Percentiles rank a stretch among this genome's conserved stretches.
These are phyloP conservation scores for Polygonum maritimum DNA, from an alignment of 148 eudicot genomes.

Conservation along the genomic window DNA sequence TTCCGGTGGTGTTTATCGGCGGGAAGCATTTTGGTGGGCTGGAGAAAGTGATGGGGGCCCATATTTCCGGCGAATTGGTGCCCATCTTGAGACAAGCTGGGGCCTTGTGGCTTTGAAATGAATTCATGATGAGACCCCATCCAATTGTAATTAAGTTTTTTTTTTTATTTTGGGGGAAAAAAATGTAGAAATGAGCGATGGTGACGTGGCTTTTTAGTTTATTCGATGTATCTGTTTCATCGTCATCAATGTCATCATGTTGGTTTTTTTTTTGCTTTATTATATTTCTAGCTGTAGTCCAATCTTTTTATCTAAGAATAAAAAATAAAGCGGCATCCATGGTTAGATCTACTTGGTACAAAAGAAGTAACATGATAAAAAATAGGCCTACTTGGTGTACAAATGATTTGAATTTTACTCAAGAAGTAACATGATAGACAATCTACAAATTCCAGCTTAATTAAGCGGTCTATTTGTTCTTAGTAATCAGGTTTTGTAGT, in stretches of 20 bases:
- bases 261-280: neutral
- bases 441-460: no score
- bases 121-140: neutral
- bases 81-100: conserved; percentile 66
- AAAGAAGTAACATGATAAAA: no score
- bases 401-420: neutral
- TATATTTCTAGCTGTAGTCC: neutral
- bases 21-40: conserved; percentile 74
- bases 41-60: conserved; percentile 61
- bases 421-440: neutral
- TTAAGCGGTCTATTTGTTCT: neutral
- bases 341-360: neutral
- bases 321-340: neutral
- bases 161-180: neutral
- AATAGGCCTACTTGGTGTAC: neutral
- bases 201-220: conserved; percentile 1
- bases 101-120: conserved; percentile 63
- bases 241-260: neutral
- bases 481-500: neutral
- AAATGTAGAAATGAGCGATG: neutral
- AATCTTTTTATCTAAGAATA: neutral
- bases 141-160: neutral
- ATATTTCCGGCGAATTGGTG: conserved; percentile 77
- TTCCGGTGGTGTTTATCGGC: conserved; percentile 72
- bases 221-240: neutral